Conservation (phyloP, 345 rosid species). For the Acer campestre region DNA sequence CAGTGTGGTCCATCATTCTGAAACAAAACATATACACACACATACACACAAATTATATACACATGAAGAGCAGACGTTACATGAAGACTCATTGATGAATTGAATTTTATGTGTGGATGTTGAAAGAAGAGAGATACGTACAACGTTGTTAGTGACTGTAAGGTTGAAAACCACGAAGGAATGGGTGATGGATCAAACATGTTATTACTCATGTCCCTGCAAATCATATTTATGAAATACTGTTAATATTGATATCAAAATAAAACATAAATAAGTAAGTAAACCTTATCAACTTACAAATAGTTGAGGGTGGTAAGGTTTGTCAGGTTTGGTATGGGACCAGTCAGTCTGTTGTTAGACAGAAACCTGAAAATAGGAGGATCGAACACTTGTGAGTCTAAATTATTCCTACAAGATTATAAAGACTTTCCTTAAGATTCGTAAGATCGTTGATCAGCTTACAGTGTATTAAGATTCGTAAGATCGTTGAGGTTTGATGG, state of each 20-base stretch:
- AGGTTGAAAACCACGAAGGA: constrained; percentile 58
- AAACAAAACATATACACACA: neutral
- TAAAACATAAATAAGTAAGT: neutral
- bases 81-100: too few species aligned
- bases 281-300: constrained; percentile 47
- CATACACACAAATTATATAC: neutral
- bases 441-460: too few species aligned
- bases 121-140: constrained; percentile 36
- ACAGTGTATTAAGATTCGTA: constrained; percentile 53
- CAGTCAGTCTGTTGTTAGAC: constrained; percentile 64
- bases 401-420: neutral
- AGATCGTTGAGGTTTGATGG: constrained; percentile 57
- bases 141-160: constrained; percentile 62
- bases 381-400: neutral
- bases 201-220: constrained; percentile 84
- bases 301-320: constrained; percentile 51
- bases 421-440: neutral
- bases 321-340: constrained; percentile 62
- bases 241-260: too few species aligned
- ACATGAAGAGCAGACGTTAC: too few species aligned
- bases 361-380: constrained; percentile 44
- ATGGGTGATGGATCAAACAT: constrained; percentile 44
- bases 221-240: constrained; percentile 8
- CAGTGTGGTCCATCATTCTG: constrained; percentile 59
- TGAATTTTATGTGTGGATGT: neutral